Evolutionary conservation across 1,139 yeast genomes (phyloP).

Genomic region (Lodderomyces oxycetoniae): DNA sequence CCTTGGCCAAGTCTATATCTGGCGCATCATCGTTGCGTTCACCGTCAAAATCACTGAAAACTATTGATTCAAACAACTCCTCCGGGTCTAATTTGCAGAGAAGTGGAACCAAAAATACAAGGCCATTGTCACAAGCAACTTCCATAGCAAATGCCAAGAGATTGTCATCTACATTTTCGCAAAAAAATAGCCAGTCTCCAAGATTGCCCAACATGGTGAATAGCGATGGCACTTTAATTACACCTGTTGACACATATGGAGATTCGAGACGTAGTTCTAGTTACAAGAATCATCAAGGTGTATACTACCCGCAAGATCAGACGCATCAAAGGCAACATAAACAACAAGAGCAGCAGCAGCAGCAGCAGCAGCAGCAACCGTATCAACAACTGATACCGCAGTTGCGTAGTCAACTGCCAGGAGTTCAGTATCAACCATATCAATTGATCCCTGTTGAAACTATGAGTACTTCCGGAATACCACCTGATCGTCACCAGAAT

Average conservation of each 20-base stretch:
- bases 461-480: conserved; percentile 7
- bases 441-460: conserved; percentile 15
- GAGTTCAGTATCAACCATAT: conserved; percentile 13
- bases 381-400: conserved; percentile 6
- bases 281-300: conserved; percentile 2
- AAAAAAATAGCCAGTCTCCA: conserved; percentile 29
- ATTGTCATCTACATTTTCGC: conserved; percentile 37
- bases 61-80: conserved; percentile 19
- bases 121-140: conserved; percentile 25
- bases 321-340: conserved; percentile 1
- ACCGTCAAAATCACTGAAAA: conserved; percentile 23
- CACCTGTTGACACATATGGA: conserved; percentile 36
- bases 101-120: conserved; percentile 5
- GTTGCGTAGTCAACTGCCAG: conserved; percentile 10
- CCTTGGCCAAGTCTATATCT: conserved; percentile 6
- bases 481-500: neutral
- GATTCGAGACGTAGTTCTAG: conserved; percentile 11
- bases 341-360: conserved; percentile 11
- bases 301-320: conserved; percentile 1
- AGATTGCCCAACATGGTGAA: conserved; percentile 41
- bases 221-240: conserved; percentile 45
- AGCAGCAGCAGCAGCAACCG: conserved; percentile 11
- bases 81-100: conserved; percentile 2
- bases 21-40: conserved; percentile 12
- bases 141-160: conserved; percentile 26